These are phyloP conservation scores for Ophiostoma perfectum DNA, from an alignment of 2,329 filamentous ascomycete genomes.

Conservation along the genomic window DNA sequence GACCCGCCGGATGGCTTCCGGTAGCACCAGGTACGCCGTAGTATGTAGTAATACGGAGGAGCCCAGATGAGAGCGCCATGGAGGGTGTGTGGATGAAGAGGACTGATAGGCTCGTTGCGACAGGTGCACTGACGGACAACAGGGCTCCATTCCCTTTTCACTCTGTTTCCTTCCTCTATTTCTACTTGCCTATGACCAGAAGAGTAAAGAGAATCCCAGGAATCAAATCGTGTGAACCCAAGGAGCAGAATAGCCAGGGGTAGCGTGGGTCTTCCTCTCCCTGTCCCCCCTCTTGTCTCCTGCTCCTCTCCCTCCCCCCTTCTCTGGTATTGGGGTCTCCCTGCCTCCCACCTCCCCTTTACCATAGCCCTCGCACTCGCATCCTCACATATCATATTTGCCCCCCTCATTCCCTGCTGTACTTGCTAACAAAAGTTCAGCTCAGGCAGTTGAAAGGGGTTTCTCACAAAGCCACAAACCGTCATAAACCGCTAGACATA, in stretches of 20 bases:
- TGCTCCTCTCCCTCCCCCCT: not conserved
- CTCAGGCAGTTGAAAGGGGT: not conserved
- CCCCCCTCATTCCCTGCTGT: not conserved
- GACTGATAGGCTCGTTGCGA: not conserved
- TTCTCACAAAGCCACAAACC: not conserved
- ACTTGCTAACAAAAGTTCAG: not conserved
- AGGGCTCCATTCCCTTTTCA: not conserved
- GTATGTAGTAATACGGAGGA: not conserved
- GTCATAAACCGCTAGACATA: not conserved
- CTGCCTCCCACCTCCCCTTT: not conserved
- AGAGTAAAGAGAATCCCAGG: constrained; percentile 7
- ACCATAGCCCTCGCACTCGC: not conserved
- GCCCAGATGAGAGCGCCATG: not conserved
- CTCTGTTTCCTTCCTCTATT: not conserved
- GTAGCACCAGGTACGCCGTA: not conserved
- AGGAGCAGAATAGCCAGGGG: constrained; percentile 8
- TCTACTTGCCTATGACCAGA: not conserved
- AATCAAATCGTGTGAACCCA: constrained; percentile 2
- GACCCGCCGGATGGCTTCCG: not conserved
- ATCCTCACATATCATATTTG: constrained; percentile 1
- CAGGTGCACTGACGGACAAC: too few relatives aligned
- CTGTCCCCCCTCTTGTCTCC: not conserved
- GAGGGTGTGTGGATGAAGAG: not conserved
- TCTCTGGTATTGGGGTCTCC: not conserved
- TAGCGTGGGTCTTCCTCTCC: not conserved